Conservation (phyloP, 495 filamentous ascomycete species). For the Aspergillus steynii region DNA sequence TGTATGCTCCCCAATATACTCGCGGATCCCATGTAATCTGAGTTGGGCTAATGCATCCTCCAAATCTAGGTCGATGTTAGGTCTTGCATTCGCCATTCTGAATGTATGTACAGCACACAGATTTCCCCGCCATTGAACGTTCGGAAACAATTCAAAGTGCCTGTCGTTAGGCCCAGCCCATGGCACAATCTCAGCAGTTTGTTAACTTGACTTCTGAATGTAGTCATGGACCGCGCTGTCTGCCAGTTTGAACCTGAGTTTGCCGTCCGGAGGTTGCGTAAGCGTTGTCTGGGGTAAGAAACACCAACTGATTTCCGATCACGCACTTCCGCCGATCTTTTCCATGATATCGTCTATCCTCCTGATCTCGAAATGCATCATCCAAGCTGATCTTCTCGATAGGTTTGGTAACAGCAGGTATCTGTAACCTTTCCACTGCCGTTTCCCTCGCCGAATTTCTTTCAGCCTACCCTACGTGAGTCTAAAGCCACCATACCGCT, state of each 20-base stretch:
- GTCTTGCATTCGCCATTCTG: conserved; percentile 55
- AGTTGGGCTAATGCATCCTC: conserved; percentile 1
- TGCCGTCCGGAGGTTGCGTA: conserved; percentile 47
- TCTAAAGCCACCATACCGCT: neutral
- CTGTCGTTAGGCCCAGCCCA: neutral
- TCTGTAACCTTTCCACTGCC: conserved; percentile 72
- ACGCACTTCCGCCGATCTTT: neutral
- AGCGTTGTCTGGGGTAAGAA: conserved; percentile 52
- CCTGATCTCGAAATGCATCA: neutral
- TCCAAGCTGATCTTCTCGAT: neutral
- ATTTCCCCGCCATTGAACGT: conserved; percentile 3
- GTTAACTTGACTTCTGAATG: conserved; percentile 12
- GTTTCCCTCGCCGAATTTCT: conserved; percentile 72
- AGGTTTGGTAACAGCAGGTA: conserved; percentile 67
- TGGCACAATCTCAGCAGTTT: conserved; percentile 4
- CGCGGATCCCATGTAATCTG: neutral
- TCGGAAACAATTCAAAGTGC: neutral
- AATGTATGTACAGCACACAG: conserved; percentile 36
- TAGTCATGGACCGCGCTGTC: conserved; percentile 56
- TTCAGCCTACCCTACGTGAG: conserved; percentile 68
- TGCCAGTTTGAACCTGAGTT: conserved; percentile 48
- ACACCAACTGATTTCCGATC: neutral
- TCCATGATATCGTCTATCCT: neutral
- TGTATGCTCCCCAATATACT: conserved; percentile 28
- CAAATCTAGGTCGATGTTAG: conserved; percentile 47